Evolutionary conservation across 2,329 filamentous ascomycete species (phyloP).

Genomic region (Tolypocladium cylindrosporum): DNA sequence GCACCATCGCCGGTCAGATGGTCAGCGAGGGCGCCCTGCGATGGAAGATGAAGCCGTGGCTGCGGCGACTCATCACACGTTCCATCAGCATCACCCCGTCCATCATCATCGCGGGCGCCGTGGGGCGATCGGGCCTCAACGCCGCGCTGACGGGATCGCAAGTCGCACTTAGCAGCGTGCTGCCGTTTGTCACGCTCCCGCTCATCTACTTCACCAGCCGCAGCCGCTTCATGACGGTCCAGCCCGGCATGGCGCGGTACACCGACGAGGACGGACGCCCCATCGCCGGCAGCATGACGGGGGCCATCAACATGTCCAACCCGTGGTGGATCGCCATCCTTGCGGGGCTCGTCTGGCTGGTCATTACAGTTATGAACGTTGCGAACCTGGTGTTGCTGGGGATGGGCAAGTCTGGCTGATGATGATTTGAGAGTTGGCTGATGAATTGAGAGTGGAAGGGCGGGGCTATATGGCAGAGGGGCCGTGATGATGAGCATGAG

Average conservation of each 20-base stretch:
- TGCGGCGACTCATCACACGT: slow-evolving; percentile 67
- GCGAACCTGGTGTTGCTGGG: slow-evolving; percentile 60
- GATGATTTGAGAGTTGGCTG: too few species aligned
- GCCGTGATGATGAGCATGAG: background rate
- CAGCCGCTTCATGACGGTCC: slow-evolving; percentile 69
- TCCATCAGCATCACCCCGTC: slow-evolving; percentile 72
- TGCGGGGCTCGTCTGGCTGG: slow-evolving; percentile 53
- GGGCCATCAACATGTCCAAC: slow-evolving; percentile 57
- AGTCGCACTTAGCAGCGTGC: slow-evolving; percentile 65
- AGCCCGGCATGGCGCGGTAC: slow-evolving; percentile 29
- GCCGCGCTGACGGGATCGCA: slow-evolving; percentile 66
- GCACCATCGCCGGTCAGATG: slow-evolving; percentile 86
- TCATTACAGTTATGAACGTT: slow-evolving; percentile 73
- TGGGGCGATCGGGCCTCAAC: slow-evolving; percentile 61
- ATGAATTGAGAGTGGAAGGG: background rate
- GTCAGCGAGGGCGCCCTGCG: slow-evolving; percentile 73
- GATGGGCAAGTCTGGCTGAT: background rate
- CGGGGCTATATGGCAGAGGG: background rate
- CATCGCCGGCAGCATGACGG: background rate
- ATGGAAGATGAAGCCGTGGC: slow-evolving; percentile 67
- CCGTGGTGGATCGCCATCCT: slow-evolving; percentile 52
- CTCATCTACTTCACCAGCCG: slow-evolving; percentile 79
- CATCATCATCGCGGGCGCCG: slow-evolving; percentile 73
- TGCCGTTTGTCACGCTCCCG: slow-evolving; percentile 76
- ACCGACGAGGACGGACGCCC: slow-evolving; percentile 1